Evolutionary conservation across 495 filamentous ascomycete genomes (phyloP), one percentile per base, ranked within the genome.

Genomic region (Parachaetomium inaequale): DNA sequence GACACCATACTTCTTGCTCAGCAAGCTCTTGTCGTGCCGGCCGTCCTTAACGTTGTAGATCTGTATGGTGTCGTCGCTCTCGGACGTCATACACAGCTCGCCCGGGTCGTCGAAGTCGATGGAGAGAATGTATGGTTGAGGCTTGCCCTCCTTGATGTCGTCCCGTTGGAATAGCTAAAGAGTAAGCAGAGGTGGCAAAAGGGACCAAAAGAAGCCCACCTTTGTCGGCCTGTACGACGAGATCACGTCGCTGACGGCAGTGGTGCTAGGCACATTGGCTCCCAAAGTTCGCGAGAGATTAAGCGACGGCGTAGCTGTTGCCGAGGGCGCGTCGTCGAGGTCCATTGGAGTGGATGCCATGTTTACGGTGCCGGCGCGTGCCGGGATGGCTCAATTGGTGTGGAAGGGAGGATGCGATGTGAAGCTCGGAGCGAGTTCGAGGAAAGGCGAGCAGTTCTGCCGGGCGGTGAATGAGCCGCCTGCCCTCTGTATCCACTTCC

Each of bases 61-160:
- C 68, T 98, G 93, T 63, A 99, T 90, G 1, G 90, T 94, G 65
- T 97, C 92, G 70, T 98, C 95, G 71, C 87, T 88, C 55, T 91
- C 90, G 8, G 90, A 88, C 0, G 92, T 87, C 70, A 98, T 90
- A 43, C 93, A 80, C 42, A 90, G 88, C 65, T 96, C 92, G 68
- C 94, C 94, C 26, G 87, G 87, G 78, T 97, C 92, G 75, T 98
- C 93, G 68, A 96, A 98, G 76, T 98, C 93, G 66, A 99, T 84
- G 5, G 93, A 97, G 4, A 82, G 69, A 26, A 84, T 76, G 34
- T 74, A 68, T 12, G 77, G 76, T 50, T 69, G 73, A 2, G 68
- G 66, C 43, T 71, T 71, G 55, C 70, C 73, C 11, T 78, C 76
- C 63, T 79, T 80, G 8, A 74, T 51, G 59, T 76, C 73, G 17